Evolutionary conservation across 1,284 basidiomycete species (phyloP).

Genomic region (Lentinula novae-zelandiae): DNA sequence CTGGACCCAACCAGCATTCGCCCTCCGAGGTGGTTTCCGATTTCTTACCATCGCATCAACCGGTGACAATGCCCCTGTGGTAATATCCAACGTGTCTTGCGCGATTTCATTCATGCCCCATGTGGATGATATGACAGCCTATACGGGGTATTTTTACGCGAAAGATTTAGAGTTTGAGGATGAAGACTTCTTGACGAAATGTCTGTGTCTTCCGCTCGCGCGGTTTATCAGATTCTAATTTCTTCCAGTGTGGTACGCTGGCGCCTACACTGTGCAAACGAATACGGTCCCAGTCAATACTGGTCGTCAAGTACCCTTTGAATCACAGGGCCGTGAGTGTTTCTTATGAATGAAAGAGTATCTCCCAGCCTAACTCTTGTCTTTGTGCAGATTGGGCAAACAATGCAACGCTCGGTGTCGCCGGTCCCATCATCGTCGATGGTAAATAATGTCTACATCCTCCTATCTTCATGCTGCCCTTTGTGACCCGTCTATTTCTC

Average conservation of each 20-base stretch:
- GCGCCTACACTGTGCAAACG: conserved; percentile 61
- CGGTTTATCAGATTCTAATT: background rate
- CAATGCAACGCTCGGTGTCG: conserved; percentile 51
- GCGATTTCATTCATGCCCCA: conserved; percentile 56
- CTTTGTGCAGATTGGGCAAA: conserved; percentile 47
- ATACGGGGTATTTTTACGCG: conserved; percentile 55
- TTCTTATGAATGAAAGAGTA: background rate
- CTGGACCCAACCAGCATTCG: conserved; percentile 46
- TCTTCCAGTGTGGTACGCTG: conserved; percentile 51
- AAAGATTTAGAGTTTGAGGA: conserved; percentile 44
- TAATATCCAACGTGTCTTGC: conserved; percentile 50
- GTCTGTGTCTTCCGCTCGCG: conserved; percentile 21
- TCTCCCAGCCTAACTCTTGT: background rate
- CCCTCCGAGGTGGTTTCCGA: conserved; percentile 51
- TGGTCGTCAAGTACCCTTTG: conserved; percentile 47
- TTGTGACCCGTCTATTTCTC: background rate
- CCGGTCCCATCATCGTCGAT: conserved; percentile 60
- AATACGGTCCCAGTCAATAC: conserved; percentile 52
- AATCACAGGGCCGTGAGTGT: conserved; percentile 25
- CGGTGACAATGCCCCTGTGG: conserved; percentile 26
- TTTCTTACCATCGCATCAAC: conserved; percentile 50
- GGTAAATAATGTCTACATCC: conserved; percentile 23
- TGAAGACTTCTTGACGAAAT: conserved; percentile 47
- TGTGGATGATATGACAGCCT: conserved; percentile 45
- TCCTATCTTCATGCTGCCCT: background rate